These are phyloP conservation scores for Lasiosphaeria ovina DNA, from an alignment of 495 filamentous ascomycete species.

Conservation along the genomic window DNA sequence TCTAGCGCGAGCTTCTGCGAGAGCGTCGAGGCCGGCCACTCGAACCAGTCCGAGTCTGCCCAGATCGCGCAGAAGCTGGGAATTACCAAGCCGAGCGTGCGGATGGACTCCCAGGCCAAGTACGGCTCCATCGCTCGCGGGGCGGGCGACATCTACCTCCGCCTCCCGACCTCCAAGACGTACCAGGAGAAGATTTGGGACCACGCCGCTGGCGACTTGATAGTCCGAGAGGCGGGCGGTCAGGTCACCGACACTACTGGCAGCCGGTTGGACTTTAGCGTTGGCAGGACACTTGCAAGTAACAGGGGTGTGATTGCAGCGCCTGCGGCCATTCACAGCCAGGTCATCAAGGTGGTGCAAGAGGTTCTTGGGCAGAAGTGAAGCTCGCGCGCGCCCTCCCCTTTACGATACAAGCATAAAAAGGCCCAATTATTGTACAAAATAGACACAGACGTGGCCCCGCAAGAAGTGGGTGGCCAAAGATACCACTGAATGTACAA, in stretches of 20 bases:
- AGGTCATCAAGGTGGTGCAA: slow-evolving; percentile 81
- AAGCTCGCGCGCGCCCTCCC: neutral
- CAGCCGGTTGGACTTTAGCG: slow-evolving; percentile 75
- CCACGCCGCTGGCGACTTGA: slow-evolving; percentile 93
- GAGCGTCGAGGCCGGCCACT: slow-evolving; percentile 89
- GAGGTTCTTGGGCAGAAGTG: slow-evolving; percentile 58
- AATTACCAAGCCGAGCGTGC: slow-evolving; percentile 79
- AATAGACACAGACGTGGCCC: slow-evolving; percentile 26
- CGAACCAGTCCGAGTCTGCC: slow-evolving; percentile 79
- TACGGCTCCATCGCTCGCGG: slow-evolving; percentile 95
- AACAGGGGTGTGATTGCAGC: slow-evolving; percentile 96
- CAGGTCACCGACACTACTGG: slow-evolving; percentile 84
- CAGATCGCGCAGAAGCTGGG: slow-evolving; percentile 80
- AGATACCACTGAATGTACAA: slow-evolving; percentile 14
- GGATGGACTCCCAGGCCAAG: slow-evolving; percentile 97
- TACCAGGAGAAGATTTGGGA: slow-evolving; percentile 99
- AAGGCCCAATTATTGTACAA: slow-evolving; percentile 27
- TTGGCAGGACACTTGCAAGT: slow-evolving; percentile 76
- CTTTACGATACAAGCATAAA: neutral
- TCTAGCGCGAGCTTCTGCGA: slow-evolving; percentile 87
- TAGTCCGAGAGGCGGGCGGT: slow-evolving; percentile 91
- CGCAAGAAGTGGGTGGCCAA: slow-evolving; percentile 12
- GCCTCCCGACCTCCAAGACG: slow-evolving; percentile 74
- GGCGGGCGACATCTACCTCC: slow-evolving; percentile 89
- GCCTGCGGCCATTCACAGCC: slow-evolving; percentile 65